Evolutionary conservation across 345 rosid species (phyloP).

Genomic region (Dovyalis caffra): DNA sequence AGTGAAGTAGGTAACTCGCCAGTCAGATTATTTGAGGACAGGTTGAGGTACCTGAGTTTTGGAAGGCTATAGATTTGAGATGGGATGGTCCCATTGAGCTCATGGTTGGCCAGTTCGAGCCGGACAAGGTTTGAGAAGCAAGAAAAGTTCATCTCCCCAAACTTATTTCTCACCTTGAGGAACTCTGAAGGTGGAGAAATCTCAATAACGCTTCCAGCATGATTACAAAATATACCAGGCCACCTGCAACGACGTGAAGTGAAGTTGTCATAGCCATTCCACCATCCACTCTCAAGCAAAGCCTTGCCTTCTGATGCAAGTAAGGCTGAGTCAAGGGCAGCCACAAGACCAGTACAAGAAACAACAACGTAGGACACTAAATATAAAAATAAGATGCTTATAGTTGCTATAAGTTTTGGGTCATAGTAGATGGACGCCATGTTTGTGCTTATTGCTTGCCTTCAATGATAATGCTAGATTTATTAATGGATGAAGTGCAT

Average conservation of each 20-base stretch:
- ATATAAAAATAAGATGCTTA: neutral
- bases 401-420: neutral
- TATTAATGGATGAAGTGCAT: too few relatives aligned
- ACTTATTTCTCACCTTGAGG: neutral
- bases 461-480: too few relatives aligned
- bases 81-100: neutral
- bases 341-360: neutral
- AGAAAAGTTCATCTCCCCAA: slow-evolving; percentile 15
- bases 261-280: neutral
- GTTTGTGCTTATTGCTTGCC: too few relatives aligned
- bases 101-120: neutral
- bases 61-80: slow-evolving; percentile 9
- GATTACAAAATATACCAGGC: slow-evolving; percentile 4
- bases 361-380: neutral
- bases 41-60: slow-evolving; percentile 1
- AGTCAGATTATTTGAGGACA: neutral
- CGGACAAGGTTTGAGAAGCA: slow-evolving; percentile 5
- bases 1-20: slow-evolving; percentile 18
- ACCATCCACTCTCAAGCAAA: neutral
- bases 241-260: slow-evolving; percentile 13
- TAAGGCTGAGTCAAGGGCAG: neutral
- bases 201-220: slow-evolving; percentile 2
- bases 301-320: neutral
- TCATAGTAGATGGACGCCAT: neutral
- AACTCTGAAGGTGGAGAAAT: neutral